Conservation (phyloP, 768 basidiomycete genomes). For the Rhizopogon vesiculosus region DNA sequence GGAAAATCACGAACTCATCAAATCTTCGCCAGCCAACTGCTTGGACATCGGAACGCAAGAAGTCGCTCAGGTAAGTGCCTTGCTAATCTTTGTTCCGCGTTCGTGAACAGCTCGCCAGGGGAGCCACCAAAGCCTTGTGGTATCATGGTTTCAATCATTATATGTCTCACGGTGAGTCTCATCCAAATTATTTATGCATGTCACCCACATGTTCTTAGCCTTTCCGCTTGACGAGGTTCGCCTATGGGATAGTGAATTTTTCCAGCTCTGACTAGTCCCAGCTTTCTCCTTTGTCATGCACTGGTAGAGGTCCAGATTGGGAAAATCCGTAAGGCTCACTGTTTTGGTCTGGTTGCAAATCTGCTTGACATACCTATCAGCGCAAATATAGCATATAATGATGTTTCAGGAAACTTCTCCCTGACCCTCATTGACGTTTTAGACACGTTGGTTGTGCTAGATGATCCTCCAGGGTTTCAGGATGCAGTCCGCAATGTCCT, state of each 20-base stretch:
- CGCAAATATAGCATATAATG: conserved; percentile 76
- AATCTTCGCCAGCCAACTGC: conserved; percentile 18
- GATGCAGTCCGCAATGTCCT: conserved; percentile 81
- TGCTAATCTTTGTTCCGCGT: background rate
- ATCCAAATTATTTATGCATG: background rate
- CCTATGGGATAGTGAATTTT: background rate
- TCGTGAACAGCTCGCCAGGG: conserved; percentile 34
- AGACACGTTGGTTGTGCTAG: conserved; percentile 87
- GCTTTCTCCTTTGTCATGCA: conserved; percentile 87
- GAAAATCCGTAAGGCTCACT: conserved; percentile 58
- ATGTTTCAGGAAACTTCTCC: conserved; percentile 93
- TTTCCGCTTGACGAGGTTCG: conserved; percentile 81
- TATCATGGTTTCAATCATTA: conserved; percentile 89
- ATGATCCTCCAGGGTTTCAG: conserved; percentile 75
- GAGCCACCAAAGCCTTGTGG: conserved; percentile 75
- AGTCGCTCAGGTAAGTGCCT: conserved; percentile 46
- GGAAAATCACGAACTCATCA: conserved; percentile 6
- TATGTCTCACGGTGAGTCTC: conserved; percentile 68
- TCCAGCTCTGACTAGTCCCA: conserved; percentile 21
- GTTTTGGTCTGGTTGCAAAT: conserved; percentile 1
- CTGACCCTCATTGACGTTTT: conserved; percentile 78
- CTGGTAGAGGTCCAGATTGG: conserved; percentile 86
- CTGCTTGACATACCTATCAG: conserved; percentile 27
- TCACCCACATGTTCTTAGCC: conserved; percentile 40
- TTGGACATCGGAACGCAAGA: conserved; percentile 59